phyloP scores from a whole-genome alignment of 2,329 filamentous ascomycete species.

The Colletotrichum scovillei region DNA sequence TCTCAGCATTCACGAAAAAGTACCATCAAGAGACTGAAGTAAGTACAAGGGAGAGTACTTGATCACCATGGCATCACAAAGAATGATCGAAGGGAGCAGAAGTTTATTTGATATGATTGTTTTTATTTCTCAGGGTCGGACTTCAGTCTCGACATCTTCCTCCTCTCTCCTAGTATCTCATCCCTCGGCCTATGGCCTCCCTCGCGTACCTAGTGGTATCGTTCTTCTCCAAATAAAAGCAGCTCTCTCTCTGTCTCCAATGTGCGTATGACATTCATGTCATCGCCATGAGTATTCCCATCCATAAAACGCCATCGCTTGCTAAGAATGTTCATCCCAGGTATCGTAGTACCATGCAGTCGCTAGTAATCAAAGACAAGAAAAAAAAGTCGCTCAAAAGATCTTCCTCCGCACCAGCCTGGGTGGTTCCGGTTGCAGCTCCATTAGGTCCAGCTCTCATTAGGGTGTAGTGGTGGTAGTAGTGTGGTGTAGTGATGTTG shows the following conservation, averaged over 20 bases:
- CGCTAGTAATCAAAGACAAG: neutral
- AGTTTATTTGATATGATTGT: neutral
- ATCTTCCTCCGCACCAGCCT: conserved; percentile 10
- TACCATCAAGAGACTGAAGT: neutral
- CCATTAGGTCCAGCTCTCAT: conserved; percentile 22
- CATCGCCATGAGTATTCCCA: conserved; percentile 10
- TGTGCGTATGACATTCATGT: conserved; percentile 2
- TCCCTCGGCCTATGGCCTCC: conserved; percentile 8
- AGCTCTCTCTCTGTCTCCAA: neutral
- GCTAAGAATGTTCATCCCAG: conserved; percentile 5
- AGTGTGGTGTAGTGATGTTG: neutral
- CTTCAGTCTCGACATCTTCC: neutral
- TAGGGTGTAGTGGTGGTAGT: neutral
- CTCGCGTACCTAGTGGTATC: conserved; percentile 23
- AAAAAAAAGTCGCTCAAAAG: neutral
- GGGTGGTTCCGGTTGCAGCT: conserved; percentile 17
- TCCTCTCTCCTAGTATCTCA: neutral
- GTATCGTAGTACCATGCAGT: conserved; percentile 21
- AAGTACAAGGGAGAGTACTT: neutral
- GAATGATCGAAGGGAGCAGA: neutral
- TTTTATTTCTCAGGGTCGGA: neutral
- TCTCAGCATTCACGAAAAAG: too few species aligned
- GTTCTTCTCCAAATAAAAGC: neutral
- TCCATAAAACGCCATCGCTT: conserved; percentile 30
- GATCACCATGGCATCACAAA: neutral